Percentiles rank a stretch among this genome's conserved stretches.
phyloP scores from a whole-genome alignment of 306 rosid genomes.

The Potentilla sterilis region DNA sequence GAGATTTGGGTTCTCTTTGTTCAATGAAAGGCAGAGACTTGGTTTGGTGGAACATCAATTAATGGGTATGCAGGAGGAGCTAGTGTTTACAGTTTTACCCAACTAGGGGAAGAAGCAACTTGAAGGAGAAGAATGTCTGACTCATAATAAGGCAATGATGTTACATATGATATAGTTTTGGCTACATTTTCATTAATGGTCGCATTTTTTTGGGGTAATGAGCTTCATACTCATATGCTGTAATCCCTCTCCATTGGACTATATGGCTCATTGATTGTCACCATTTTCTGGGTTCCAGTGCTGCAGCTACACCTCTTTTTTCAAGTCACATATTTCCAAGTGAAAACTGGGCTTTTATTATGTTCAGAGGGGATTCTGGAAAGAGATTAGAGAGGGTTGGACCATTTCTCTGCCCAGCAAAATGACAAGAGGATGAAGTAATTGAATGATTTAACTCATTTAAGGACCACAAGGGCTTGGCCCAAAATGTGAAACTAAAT shows the following conservation, averaged over 20 bases:
- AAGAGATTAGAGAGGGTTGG: neutral
- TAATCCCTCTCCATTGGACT: conserved; percentile 3
- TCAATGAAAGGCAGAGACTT: neutral
- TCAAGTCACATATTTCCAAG: conserved; percentile 4
- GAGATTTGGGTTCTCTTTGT: conserved; percentile 12
- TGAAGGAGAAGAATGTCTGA: conserved; percentile 45
- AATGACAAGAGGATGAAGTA: neutral
- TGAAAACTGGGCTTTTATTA: neutral
- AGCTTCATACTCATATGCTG: neutral
- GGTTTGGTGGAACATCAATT: neutral
- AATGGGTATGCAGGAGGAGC: neutral
- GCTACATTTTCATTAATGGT: conserved; percentile 43
- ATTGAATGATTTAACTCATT: neutral
- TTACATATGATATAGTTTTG: neutral
- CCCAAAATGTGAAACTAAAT: neutral
- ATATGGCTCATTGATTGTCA: conserved; percentile 38
- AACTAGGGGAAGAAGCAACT: conserved; percentile 15
- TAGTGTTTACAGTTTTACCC: conserved; percentile 4
- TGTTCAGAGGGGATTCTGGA: neutral
- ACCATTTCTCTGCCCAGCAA: neutral
- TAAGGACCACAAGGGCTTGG: neutral
- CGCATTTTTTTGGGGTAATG: conserved; percentile 15
- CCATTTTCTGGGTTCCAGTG: conserved; percentile 59
- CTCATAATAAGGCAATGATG: conserved; percentile 19
- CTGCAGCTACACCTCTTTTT: conserved; percentile 4